Evolutionary conservation across 345 rosid genomes (phyloP).

Genomic region (Citrus unshiu): DNA sequence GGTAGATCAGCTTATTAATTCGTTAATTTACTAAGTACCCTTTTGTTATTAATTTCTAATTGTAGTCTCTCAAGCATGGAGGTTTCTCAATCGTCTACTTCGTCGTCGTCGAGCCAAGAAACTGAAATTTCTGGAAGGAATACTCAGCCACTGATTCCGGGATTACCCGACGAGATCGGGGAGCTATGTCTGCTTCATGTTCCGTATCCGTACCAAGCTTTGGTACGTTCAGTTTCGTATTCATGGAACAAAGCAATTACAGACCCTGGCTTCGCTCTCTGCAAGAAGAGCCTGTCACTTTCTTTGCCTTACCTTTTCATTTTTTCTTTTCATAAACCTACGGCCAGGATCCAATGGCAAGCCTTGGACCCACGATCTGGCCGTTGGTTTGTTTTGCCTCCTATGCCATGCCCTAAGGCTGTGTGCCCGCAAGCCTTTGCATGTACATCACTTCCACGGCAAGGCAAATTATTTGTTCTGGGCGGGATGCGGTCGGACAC

Average conservation of each 20-base stretch:
- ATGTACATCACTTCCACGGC: slow-evolving; percentile 56
- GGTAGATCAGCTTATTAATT: neutral
- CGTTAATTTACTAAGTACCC: neutral
- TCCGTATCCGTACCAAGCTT: slow-evolving; percentile 59
- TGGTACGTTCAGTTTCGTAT: slow-evolving; percentile 56
- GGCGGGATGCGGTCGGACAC: slow-evolving; percentile 55
- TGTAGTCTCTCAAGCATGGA: slow-evolving; percentile 9
- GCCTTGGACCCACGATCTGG: slow-evolving; percentile 54
- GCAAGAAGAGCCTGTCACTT: slow-evolving; percentile 43
- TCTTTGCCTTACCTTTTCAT: slow-evolving; percentile 55
- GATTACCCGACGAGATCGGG: slow-evolving; percentile 62
- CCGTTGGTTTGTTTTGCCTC: slow-evolving; percentile 64
- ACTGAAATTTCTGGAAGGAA: neutral
- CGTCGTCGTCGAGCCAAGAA: slow-evolving; percentile 4
- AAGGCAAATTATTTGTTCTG: slow-evolving; percentile 58
- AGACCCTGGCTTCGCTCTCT: slow-evolving; percentile 40
- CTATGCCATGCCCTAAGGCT: slow-evolving; percentile 50
- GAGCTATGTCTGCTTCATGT: slow-evolving; percentile 64
- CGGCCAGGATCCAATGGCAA: slow-evolving; percentile 70
- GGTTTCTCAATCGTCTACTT: slow-evolving; percentile 1
- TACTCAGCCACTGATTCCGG: slow-evolving; percentile 53
- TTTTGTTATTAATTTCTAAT: neutral
- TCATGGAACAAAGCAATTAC: slow-evolving; percentile 59
- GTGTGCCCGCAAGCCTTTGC: slow-evolving; percentile 50
- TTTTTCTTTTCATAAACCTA: slow-evolving; percentile 52